Evolutionary conservation across 768 basidiomycete genomes (phyloP), one percentile per base, ranked within the genome.

Genomic region (Cytidiella melzeri): DNA sequence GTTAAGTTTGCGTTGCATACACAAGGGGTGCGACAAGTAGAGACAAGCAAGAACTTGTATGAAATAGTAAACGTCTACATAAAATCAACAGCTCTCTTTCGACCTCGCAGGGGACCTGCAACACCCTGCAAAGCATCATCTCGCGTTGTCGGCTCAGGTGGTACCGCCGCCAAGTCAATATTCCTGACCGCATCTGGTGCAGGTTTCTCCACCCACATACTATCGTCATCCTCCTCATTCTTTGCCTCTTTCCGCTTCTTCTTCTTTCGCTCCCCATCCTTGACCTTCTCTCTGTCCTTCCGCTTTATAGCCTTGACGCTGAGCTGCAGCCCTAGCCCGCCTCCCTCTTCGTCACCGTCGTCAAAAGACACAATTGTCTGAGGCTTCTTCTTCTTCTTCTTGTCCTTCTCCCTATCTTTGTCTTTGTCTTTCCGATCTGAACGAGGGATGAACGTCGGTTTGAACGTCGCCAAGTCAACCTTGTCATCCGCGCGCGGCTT

Each of bases 401-500:
- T 81, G 34, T 71, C 71, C 59, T 77, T 73, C 43, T 67, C 69
- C 46, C 69, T 69, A 27, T 62, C 60, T 45, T 75, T 75, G 2
- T 74, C 73, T 7, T 67, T 61, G 1, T 63, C 50, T 18, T 67
- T 68, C 6, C 71, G 67, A 26, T 65, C 65, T 11, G 67, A 67
- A n/a, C 81, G 76, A 5, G 83, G 81, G 6, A 90, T 80, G 62
- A 97, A 98, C 0, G 83, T 88, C 1, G 94, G 94, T 59, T 84
- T 89, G 74, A 95, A 97, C 0, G 83, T 81, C n/a, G 74, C 67
- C 23, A 82, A 55, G 60, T 92, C 85, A 6, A 77, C 68, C 20
- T 61, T 63, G 19, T 60, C 46, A 38, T 40, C 43, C 5, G 24
- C 20, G 10, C 52, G 28, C 0, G 49, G 47, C 30, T 48, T 19